Conservation (phyloP, 2,329 filamentous ascomycete species). For the Trichoderma citrinoviride region DNA sequence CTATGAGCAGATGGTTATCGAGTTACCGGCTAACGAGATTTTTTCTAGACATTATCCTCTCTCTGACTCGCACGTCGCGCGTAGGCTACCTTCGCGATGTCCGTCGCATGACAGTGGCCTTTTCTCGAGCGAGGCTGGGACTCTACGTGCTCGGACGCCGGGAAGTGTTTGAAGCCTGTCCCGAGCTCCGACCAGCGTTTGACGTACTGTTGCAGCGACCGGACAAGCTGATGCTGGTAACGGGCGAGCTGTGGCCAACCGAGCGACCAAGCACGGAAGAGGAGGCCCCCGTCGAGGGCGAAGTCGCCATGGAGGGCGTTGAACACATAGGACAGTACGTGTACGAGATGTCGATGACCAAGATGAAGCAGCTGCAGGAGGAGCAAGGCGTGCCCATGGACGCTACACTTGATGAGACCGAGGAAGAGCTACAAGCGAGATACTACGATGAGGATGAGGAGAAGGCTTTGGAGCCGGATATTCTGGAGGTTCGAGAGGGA, state of each 20-base stretch:
- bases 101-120: slow-evolving; percentile 86
- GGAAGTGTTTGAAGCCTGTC: slow-evolving; percentile 82
- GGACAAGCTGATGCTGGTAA: slow-evolving; percentile 76
- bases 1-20: not conserved
- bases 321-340: slow-evolving; percentile 97
- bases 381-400: slow-evolving; percentile 33
- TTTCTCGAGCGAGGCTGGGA: slow-evolving; percentile 87
- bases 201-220: slow-evolving; percentile 72
- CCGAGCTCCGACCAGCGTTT: slow-evolving; percentile 85
- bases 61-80: slow-evolving; percentile 80
- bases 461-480: slow-evolving; percentile 35
- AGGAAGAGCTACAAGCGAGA: slow-evolving; percentile 33
- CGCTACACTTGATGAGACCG: slow-evolving; percentile 29
- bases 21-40: slow-evolving; percentile 26
- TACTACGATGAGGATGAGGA: slow-evolving; percentile 35
- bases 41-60: slow-evolving; percentile 78
- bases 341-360: slow-evolving; percentile 83
- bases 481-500: slow-evolving; percentile 38
- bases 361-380: slow-evolving; percentile 48
- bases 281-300: slow-evolving; percentile 46
- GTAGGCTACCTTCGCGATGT: slow-evolving; percentile 93
- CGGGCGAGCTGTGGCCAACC: slow-evolving; percentile 82
- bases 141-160: slow-evolving; percentile 89
- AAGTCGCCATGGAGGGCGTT: slow-evolving; percentile 79
- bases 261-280: slow-evolving; percentile 49